phyloP scores from a whole-genome alignment of 257 asterid species.

The Solanum peruvianum region DNA sequence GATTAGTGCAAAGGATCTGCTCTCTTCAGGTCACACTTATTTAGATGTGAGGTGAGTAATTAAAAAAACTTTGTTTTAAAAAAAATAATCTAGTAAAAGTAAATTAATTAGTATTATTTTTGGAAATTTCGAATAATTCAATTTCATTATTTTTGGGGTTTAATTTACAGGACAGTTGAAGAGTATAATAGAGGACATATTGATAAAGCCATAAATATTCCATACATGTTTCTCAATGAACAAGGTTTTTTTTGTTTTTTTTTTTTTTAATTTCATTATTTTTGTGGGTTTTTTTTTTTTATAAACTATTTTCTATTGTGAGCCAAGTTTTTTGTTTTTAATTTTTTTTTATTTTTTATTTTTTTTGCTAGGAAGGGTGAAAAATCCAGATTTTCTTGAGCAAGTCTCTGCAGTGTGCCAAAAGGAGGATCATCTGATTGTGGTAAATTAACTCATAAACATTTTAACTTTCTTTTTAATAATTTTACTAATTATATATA shows the following conservation, averaged over 20 bases:
- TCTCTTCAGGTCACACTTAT: background rate
- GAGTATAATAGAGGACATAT: conserved; percentile 5
- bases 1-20: background rate
- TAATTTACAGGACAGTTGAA: conserved; percentile 2
- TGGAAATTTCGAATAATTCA: background rate
- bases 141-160: background rate
- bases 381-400: conserved; percentile 6
- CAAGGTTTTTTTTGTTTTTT: background rate
- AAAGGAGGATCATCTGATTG: conserved; percentile 7
- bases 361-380: background rate
- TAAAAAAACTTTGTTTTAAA: background rate
- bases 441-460: background rate
- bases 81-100: no score
- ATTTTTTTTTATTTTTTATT: background rate
- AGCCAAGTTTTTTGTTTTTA: background rate
- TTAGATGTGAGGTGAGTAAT: conserved; percentile 4
- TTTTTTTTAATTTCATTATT: background rate
- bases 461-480: background rate
- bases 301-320: background rate
- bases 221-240: conserved; percentile 6
- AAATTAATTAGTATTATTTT: background rate
- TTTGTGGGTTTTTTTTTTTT: background rate
- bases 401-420: background rate
- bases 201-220: conserved; percentile 8
- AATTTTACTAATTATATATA: background rate